Evolutionary conservation across 306 rosid genomes (phyloP).

Genomic region (Vicia sativa): DNA sequence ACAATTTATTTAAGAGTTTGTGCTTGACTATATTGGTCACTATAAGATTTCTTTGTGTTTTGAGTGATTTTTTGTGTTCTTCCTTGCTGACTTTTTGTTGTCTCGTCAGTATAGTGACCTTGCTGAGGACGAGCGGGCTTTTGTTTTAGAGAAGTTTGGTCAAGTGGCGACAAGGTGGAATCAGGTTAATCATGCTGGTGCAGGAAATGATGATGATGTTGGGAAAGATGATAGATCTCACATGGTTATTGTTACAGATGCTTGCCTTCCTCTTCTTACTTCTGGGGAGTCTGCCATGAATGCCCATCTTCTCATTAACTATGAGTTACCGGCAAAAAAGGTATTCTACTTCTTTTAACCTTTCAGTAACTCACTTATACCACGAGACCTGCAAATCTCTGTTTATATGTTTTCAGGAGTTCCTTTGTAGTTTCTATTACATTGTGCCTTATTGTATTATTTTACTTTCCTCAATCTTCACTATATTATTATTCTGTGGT

Average conservation of each 20-base stretch:
- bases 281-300: slow-evolving; percentile 72
- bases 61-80: neutral
- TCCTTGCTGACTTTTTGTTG: slow-evolving; percentile 7
- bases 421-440: neutral
- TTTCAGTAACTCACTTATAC: neutral
- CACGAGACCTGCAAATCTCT: neutral
- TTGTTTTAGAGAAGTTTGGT: slow-evolving; percentile 59
- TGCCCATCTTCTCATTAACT: slow-evolving; percentile 78
- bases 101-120: slow-evolving; percentile 84
- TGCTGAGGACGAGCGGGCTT: slow-evolving; percentile 76
- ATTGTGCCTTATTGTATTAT: neutral
- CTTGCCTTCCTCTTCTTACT: slow-evolving; percentile 86
- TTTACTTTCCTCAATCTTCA: neutral
- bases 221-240: slow-evolving; percentile 67
- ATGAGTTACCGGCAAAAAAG: slow-evolving; percentile 81
- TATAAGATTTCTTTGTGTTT: neutral
- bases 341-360: slow-evolving; percentile 39
- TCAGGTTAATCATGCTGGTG: slow-evolving; percentile 49
- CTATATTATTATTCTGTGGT: neutral
- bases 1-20: too few relatives aligned
- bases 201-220: slow-evolving; percentile 45
- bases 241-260: slow-evolving; percentile 80
- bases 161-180: slow-evolving; percentile 62
- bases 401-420: neutral
- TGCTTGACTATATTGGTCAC: neutral